Base-by-base conservation (phyloP, 2,329 filamentous ascomycete genomes). In the Colletotrichum lupini region DNA sequence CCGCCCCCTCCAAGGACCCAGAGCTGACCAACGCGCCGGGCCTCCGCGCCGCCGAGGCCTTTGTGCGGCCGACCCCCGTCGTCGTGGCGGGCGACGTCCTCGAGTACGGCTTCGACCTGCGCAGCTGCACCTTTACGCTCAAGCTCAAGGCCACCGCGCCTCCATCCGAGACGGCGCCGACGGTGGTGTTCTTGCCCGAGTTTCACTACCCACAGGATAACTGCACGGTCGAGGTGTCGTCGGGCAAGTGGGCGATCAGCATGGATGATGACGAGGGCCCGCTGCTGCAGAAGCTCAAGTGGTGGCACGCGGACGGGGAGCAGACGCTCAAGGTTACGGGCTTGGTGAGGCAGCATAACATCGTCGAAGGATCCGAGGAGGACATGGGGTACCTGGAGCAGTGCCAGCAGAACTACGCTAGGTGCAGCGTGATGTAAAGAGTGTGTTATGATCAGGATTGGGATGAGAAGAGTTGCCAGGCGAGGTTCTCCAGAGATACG, bases 251-350 rank as follows among this genome's bases (percentile, higher is more conserved):
- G 95, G 92, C 93, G 77, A 94, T 98, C 74, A 91, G 91, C 76
- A 89, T 86, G 5, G 92, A 95, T 73, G 93, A 95, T 68, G 88
- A 91, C 9, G 90, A 93, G 74, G 91, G 90, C 0, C 91, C 90
- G 5, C 85, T 91, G 76, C 86, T 95, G 73, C 96, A 98, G 84
- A 89, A 89, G 75, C 84, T 99, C 75, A 91, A 90, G 77, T 99
- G 97, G 97, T 98, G 96, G 95, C 95, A 99, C 83, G 91, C 90
- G 1, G 92, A 93, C 68, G 97, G 96, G 2, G 91, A 95, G 76
- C 96, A 98, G 83, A 91, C 85, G 60, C 87, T 99, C 67, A 93
- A 89, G 74, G 88, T 98, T 9, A 92, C 89, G 24, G 97, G 97
- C 0, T 84, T 94, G 24, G 91, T 93, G 77, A 89, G 92, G 77